A percentile compares a stretch with the other conserved stretches of the same genome.
Evolutionary conservation across 78 protist genomes (phyloP).

Genomic region (slime mould (Dictyostelium discoideum)): DNA sequence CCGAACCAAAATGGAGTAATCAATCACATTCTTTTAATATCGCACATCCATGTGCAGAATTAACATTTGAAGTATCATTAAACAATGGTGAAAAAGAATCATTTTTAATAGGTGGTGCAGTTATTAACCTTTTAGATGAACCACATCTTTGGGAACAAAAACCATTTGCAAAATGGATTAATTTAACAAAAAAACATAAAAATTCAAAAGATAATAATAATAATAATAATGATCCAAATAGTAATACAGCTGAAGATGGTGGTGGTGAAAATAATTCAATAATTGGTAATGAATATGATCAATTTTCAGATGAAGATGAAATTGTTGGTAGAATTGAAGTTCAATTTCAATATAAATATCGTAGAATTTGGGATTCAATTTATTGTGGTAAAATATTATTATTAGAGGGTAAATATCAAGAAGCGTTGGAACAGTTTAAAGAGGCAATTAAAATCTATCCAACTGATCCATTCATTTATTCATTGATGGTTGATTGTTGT

Average conservation of each 20-base stretch:
- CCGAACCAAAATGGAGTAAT: slow-evolving; percentile 63
- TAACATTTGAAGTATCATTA: slow-evolving; percentile 9
- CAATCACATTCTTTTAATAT: slow-evolving; percentile 64
- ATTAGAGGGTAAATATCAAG: slow-evolving; percentile 27
- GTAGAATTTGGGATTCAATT: slow-evolving; percentile 69
- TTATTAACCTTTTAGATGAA: slow-evolving; percentile 32
- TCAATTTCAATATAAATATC: slow-evolving; percentile 57
- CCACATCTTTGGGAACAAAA: slow-evolving; percentile 74
- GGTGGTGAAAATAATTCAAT: neutral
- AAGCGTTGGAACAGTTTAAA: slow-evolving; percentile 35
- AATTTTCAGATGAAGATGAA: slow-evolving; percentile 28
- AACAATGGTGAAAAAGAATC: neutral
- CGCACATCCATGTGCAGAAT: slow-evolving; percentile 10
- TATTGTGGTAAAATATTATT: slow-evolving; percentile 60
- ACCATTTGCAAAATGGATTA: slow-evolving; percentile 69
- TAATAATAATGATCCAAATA: neutral
- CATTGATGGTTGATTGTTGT: slow-evolving; percentile 50
- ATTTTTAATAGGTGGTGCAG: slow-evolving; percentile 45
- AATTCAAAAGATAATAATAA: neutral
- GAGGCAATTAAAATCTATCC: slow-evolving; percentile 40
- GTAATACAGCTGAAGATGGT: neutral
- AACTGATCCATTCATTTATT: slow-evolving; percentile 25
- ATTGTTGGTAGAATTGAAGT: slow-evolving; percentile 62
- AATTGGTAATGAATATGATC: neutral
- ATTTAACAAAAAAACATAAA: slow-evolving; percentile 13